Base-by-base conservation (phyloP, 768 basidiomycete genomes). In the Crucibulum laeve region DNA sequence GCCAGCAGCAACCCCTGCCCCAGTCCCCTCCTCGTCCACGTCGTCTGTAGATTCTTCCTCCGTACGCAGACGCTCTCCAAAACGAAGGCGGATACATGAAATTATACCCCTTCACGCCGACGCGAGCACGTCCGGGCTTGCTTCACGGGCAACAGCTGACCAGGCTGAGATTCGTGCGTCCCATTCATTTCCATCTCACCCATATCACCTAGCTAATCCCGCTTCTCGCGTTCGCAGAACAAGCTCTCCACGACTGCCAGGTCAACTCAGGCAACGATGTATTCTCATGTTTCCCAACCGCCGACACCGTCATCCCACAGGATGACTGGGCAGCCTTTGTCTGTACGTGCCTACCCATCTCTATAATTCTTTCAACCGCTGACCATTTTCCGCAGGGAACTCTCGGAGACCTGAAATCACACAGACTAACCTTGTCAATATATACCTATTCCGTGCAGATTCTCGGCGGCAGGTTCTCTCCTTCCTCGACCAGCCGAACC, bases 391-490 rank as follows among this genome's bases (percentile, higher is more conserved):
- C 46, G 43, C 60, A 89, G 87, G 87, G 87, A 91, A 91, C 56
- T 83, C 80, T 48, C 71, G 73, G 44, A 71, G 80, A 25, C 87
- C 88, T 5, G 71, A 81, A 47, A 69, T 85, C 40, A 74, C 73
- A 26, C 84, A 84, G 63, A 69, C 59, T 24, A 76, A 81, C 51
- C 51, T 58, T 15, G 87, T 92, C 56, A 74, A 92, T 61, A 68
- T 92, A 50, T 91, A 77, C 65, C 83, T 93, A 41, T 84, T 79
- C 61, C 80, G 81, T 46, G 90, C 75, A 21, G 87, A 89, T 56
- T 80, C 84, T 4, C 69, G 70, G 33, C 21, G 65, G 25, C 65
- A 71, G 49, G 65, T 87, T 15, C 61, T 72, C 18, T 66, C 65
- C 44, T 74, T 65, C 41, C 55, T 19, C 4, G 68, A 78, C 46